These are phyloP conservation scores for Cyclocybe cylindracea DNA, from an alignment of 768 basidiomycete genomes.

Conservation along the genomic window DNA sequence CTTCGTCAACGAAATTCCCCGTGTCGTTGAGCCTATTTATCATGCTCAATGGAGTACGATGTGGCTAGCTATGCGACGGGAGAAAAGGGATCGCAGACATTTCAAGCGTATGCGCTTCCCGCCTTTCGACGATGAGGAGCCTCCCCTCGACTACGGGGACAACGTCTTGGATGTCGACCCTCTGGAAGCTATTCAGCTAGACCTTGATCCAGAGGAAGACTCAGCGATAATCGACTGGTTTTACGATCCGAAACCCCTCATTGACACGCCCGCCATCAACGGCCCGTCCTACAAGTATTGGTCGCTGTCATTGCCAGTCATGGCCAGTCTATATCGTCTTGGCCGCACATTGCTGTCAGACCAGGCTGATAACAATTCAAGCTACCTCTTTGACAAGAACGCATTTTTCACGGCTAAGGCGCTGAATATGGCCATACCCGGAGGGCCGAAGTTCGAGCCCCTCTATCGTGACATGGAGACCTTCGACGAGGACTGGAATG, in stretches of 20 bases:
- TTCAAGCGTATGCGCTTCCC: conserved; percentile 99
- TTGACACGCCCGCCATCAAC: conserved; percentile 89
- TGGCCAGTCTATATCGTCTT: conserved; percentile 96
- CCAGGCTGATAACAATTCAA: conserved; percentile 86
- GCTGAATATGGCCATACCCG: conserved; percentile 94
- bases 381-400: conserved; percentile 96
- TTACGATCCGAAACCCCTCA: conserved; percentile 93
- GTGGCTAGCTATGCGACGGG: conserved; percentile 99
- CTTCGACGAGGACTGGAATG: conserved; percentile 99
- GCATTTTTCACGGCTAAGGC: conserved; percentile 98
- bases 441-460: conserved; percentile 98
- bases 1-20: conserved; percentile 97
- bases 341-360: conserved; percentile 94
- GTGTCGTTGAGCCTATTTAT: conserved; percentile 95
- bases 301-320: conserved; percentile 89
- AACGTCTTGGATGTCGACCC: conserved; percentile 98
- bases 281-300: conserved; percentile 93
- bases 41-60: conserved; percentile 99
- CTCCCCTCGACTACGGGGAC: conserved; percentile 98
- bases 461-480: conserved; percentile 95
- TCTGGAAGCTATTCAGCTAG: conserved; percentile 95
- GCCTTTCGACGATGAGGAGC: conserved; percentile 99
- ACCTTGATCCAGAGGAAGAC: conserved; percentile 92
- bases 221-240: conserved; percentile 95
- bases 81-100: conserved; percentile 97